phyloP scores from a whole-genome alignment of 2,329 filamentous ascomycete genomes.

The Colletotrichum chlorophyti region DNA sequence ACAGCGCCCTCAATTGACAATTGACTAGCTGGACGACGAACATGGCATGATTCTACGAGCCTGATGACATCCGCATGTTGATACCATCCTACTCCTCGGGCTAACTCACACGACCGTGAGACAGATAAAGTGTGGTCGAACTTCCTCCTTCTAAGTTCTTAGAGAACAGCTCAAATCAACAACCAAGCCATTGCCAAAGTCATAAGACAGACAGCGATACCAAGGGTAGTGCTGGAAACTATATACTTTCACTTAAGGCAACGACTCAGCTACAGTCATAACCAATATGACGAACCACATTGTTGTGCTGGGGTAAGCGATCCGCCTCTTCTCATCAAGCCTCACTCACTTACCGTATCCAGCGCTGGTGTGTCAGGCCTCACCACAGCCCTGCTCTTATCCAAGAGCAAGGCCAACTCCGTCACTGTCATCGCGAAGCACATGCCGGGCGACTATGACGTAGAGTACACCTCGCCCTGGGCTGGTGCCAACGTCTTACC shows the following conservation, averaged over 20 bases:
- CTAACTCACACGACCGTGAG: too few relatives aligned
- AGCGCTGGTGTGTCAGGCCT: conserved; percentile 59
- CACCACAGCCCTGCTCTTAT: conserved; percentile 56
- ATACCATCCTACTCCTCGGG: too few relatives aligned
- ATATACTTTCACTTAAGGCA: too few relatives aligned
- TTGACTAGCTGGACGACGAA: neutral
- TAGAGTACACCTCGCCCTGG: conserved; percentile 84
- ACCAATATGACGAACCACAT: conserved; percentile 59
- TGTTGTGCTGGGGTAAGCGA: conserved; percentile 45
- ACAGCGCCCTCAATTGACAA: conserved; percentile 9
- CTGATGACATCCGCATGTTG: neutral
- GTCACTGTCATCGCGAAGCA: conserved; percentile 67
- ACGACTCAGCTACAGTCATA: too few relatives aligned
- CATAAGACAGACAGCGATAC: too few relatives aligned
- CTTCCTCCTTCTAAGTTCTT: too few relatives aligned
- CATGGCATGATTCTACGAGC: conserved; percentile 4
- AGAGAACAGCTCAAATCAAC: too few relatives aligned
- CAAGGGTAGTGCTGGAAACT: too few relatives aligned
- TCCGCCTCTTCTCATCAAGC: neutral
- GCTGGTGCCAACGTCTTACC: conserved; percentile 78
- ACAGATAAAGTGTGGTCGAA: too few relatives aligned
- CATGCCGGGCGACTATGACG: conserved; percentile 86
- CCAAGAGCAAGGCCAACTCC: conserved; percentile 49
- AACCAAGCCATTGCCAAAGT: too few relatives aligned
- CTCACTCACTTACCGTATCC: conserved; percentile 2